Percentiles rank a stretch among this genome's conserved stretches.
Conservation (phyloP, 2,329 filamentous ascomycete species). For the Curvularia lunata region DNA sequence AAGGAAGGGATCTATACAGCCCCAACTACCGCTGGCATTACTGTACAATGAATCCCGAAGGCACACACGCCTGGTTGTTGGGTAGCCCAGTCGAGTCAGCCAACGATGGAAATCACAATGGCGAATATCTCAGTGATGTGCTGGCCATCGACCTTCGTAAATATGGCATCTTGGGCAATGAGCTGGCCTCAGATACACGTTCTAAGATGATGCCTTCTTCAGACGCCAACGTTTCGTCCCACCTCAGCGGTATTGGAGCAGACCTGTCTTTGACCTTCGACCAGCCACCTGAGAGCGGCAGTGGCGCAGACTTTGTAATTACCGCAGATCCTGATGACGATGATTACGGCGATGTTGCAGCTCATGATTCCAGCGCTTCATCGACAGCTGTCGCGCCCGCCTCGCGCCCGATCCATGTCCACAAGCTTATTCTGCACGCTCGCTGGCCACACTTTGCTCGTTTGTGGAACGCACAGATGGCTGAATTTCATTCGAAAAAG, state of each 20-base stretch:
- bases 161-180: constrained; percentile 88
- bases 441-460: constrained; percentile 97
- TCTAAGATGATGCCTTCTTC: constrained; percentile 55
- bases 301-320: constrained; percentile 87
- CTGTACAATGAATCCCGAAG: constrained; percentile 92
- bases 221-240: constrained; percentile 59
- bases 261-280: constrained; percentile 90
- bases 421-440: constrained; percentile 90
- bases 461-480: constrained; percentile 92
- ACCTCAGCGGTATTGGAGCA: constrained; percentile 72
- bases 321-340: constrained; percentile 82
- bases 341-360: constrained; percentile 66
- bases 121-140: constrained; percentile 93
- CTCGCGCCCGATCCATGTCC: constrained; percentile 88
- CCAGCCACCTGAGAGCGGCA: constrained; percentile 79
- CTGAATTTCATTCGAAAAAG: constrained; percentile 93
- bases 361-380: constrained; percentile 48
- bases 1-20: constrained; percentile 92
- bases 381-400: constrained; percentile 50
- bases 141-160: constrained; percentile 90
- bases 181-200: constrained; percentile 57
- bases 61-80: constrained; percentile 96
- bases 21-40: constrained; percentile 97
- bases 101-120: constrained; percentile 71
- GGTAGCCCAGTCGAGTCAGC: constrained; percentile 81